A percentile compares a stretch with the other conserved stretches of the same genome.
These are phyloP conservation scores for Solanum bulbocastanum DNA, from an alignment of 257 asterid genomes.

Conservation along the genomic window DNA sequence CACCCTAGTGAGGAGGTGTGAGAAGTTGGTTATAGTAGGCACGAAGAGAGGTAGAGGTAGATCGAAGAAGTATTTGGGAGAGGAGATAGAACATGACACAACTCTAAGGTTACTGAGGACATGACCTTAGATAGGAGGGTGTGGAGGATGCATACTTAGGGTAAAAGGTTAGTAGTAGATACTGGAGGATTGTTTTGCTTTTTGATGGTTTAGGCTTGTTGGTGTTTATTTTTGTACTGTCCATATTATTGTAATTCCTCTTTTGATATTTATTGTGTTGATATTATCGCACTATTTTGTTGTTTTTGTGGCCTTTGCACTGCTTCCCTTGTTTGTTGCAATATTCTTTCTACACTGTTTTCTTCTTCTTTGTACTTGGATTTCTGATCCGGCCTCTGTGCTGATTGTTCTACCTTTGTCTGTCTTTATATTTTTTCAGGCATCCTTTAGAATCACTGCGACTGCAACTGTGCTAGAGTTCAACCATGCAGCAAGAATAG, in stretches of 20 bases:
- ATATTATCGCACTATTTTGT: background rate
- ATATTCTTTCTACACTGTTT: background rate
- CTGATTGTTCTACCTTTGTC: background rate
- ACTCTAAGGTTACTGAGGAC: background rate
- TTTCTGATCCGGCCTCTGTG: background rate
- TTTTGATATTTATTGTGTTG: background rate
- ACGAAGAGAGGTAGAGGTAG: background rate
- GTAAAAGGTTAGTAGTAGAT: too few relatives aligned
- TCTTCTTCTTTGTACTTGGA: background rate
- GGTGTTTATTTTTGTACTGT: background rate
- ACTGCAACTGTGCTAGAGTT: conserved; percentile 88
- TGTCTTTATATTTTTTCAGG: conserved; percentile 27
- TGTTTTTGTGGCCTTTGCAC: background rate
- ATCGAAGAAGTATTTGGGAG: background rate
- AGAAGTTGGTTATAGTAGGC: background rate
- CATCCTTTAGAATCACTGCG: conserved; percentile 85
- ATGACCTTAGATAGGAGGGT: background rate
- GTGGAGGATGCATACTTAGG: too few relatives aligned
- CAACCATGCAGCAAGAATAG: conserved; percentile 80
- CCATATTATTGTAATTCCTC: background rate
- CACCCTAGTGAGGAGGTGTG: background rate
- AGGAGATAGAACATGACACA: background rate
- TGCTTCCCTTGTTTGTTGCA: background rate
- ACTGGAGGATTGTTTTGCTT: background rate
- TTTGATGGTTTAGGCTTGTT: background rate